Conservation (phyloP, 805 yeast species). For the Cyberlindnera euphorbiiphila region DNA sequence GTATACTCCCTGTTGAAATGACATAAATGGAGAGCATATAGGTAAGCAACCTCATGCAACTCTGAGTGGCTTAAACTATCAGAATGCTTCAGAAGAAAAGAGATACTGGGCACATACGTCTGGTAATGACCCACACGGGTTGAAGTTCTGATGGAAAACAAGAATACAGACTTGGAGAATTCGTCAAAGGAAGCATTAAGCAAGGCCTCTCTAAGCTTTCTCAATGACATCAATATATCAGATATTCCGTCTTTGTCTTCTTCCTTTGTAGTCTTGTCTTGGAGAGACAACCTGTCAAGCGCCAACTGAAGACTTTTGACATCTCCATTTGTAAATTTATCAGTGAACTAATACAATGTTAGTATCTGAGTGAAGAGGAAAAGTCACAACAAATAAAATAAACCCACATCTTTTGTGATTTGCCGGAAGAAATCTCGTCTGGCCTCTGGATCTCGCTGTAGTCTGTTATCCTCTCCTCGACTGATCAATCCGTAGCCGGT, state of each 20-base stretch:
- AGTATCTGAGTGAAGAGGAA: too few species aligned
- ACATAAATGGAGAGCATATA: slow-evolving; percentile 41
- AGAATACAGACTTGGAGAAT: slow-evolving; percentile 43
- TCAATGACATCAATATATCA: slow-evolving; percentile 34
- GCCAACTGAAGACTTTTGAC: neutral
- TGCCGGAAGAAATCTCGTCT: slow-evolving; percentile 38
- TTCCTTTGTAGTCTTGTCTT: neutral
- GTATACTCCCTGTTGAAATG: slow-evolving; percentile 25
- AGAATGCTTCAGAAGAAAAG: slow-evolving; percentile 28
- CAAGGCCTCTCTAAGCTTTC: slow-evolving; percentile 57
- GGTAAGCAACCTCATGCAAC: slow-evolving; percentile 36
- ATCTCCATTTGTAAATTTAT: neutral
- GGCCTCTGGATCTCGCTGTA: slow-evolving; percentile 41
- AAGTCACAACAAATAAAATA: too few species aligned
- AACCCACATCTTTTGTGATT: slow-evolving; percentile 31
- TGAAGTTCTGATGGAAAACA: slow-evolving; percentile 47
- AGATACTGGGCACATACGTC: slow-evolving; percentile 53
- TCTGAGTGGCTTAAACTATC: slow-evolving; percentile 31
- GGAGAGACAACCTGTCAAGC: slow-evolving; percentile 2
- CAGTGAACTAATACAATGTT: too few species aligned
- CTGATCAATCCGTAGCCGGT: slow-evolving; percentile 51
- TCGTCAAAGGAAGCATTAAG: slow-evolving; percentile 35
- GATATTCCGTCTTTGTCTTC: slow-evolving; percentile 11
- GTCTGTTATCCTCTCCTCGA: slow-evolving; percentile 51
- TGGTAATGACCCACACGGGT: slow-evolving; percentile 48